Base-by-base conservation (phyloP, 2,329 filamentous ascomycete species). In the Pseudogymnoascus destructans region DNA sequence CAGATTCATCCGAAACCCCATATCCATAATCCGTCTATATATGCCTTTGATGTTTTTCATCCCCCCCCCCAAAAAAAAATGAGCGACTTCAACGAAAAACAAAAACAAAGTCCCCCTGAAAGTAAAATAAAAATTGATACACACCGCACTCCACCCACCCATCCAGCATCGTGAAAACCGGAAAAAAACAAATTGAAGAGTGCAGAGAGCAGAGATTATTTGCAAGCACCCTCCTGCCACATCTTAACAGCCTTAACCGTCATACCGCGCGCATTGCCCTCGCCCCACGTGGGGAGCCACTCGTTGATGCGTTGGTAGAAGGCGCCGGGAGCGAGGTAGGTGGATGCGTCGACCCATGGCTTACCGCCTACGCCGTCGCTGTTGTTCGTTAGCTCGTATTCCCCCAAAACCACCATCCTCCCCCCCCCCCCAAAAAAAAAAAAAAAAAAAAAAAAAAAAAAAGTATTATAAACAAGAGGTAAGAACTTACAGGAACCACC, bases 211-310 rank as follows among this genome's bases (percentile, higher is more conserved):
- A 40, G 17, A 40, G 19, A 6, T 13, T 23, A n/a, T n/a, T n/a
- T n/a, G n/a, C n/a, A 46, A 3, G 10, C 15, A 19, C 72, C 72
- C 57, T 70, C 61, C 63, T 73, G 70, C 74, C 74, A 77, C 73
- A 77, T 77, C 66, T 71, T 74, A 49, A 77, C 74, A 30, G 69
- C 73, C 61, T 70, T 70, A 40, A 77, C 71, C 11, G 71, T 74
- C 74, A 77, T 73, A 57, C 73, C 75, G 15, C 72, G 70, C 56
- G 68, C 65, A 52, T 72, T 71, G 11, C 70, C 71, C 54, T 70
- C 64, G 8, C 71, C 72, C 76, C 76, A 78, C n/a, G 73, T 77
- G 1, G 73, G 73, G 13, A 73, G 68, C 75, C 76, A 79, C 32
- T 68, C 59, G 59, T 65, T 63, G 21, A 66, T 66, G 2, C 71